Percentiles rank a stretch among this genome's conserved stretches.
phyloP scores from a whole-genome alignment of 1,284 basidiomycete species.

The Cerrena zonata region DNA sequence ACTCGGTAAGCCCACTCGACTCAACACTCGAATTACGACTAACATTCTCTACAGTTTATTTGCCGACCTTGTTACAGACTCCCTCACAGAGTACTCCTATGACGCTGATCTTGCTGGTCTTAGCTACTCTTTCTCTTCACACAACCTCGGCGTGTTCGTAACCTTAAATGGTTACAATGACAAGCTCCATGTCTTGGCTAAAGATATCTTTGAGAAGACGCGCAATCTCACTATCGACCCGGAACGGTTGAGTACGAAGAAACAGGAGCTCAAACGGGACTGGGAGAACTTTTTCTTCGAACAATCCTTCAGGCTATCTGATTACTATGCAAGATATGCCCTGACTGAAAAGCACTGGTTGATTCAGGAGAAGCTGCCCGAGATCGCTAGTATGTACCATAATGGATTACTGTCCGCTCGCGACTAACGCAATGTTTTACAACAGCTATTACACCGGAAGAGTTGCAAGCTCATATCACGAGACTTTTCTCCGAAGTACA shows the following conservation, averaged over 20 bases:
- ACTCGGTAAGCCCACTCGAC: constrained; percentile 11
- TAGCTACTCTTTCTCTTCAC: constrained; percentile 66
- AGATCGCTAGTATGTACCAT: constrained; percentile 61
- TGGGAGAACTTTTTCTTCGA: constrained; percentile 86
- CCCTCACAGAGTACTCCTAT: constrained; percentile 87
- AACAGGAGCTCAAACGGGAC: constrained; percentile 65
- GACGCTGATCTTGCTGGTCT: constrained; percentile 91
- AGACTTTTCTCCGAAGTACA: constrained; percentile 66
- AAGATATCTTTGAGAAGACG: constrained; percentile 72
- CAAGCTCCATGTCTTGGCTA: constrained; percentile 77
- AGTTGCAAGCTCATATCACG: constrained; percentile 65
- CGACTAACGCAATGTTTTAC: constrained; percentile 7
- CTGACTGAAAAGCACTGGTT: constrained; percentile 75
- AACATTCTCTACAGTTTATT: constrained; percentile 55
- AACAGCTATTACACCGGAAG: constrained; percentile 63
- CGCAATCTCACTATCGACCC: constrained; percentile 65
- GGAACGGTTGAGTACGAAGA: constrained; percentile 76
- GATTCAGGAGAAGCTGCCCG: constrained; percentile 73
- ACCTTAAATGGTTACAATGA: constrained; percentile 88
- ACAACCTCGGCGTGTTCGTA: constrained; percentile 67
- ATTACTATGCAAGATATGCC: constrained; percentile 73
- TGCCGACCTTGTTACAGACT: constrained; percentile 82
- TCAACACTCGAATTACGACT: not conserved
- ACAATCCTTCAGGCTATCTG: constrained; percentile 78
- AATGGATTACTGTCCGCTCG: not conserved